Base-by-base conservation (phyloP, 2,329 filamentous ascomycete species). In the Huntiella abstrusa region DNA sequence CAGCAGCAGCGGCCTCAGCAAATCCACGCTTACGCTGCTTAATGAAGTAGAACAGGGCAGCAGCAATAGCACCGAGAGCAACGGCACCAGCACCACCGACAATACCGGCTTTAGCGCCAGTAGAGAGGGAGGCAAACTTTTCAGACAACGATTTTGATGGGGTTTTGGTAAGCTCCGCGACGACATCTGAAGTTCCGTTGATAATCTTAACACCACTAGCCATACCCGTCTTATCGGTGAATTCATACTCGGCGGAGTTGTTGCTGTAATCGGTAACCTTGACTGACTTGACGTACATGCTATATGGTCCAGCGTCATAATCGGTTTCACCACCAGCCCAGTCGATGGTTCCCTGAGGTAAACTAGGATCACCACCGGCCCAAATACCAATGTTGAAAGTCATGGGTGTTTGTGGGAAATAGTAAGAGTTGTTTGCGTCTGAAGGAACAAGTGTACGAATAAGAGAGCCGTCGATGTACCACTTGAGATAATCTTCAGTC, bases 401-500 rank as follows among this genome's bases (percentile, higher is more conserved):
- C 76, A 81, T 80, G 1, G 83, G 83, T 0, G 82, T 86, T 57
- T 88, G 83, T 0, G 83, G 83, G 58, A 74, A 87, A 57, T 71
- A 71, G 43, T 69, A 58, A 10, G 75, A 75, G 53, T 69, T 69
- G 57, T 77, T 70, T 49, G 75, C 73, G 43, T 80, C 74, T 17
- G 62, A 63, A 47, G 74, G 71, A 6, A 68, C 58, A n/a, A 83
- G 65, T 1, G 71, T 77, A 51, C 83, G 76, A 44, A 83, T 68
- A 4, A 71, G 66, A 5, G 64, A 63, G 53, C 75, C 75, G 54
- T 92, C 83, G 46, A 91, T 75, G 55, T 69, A 73, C 70, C 74
- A 87, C 50, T 76, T 68, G 13, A 86, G 62, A 48, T 67, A 62
- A 1, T 80, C 73, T 52, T 71, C 64, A 16, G 76, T 84, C 82